phyloP scores from a whole-genome alignment of 23 red algal genomes.

The Gracilaria vermiculophylla region DNA sequence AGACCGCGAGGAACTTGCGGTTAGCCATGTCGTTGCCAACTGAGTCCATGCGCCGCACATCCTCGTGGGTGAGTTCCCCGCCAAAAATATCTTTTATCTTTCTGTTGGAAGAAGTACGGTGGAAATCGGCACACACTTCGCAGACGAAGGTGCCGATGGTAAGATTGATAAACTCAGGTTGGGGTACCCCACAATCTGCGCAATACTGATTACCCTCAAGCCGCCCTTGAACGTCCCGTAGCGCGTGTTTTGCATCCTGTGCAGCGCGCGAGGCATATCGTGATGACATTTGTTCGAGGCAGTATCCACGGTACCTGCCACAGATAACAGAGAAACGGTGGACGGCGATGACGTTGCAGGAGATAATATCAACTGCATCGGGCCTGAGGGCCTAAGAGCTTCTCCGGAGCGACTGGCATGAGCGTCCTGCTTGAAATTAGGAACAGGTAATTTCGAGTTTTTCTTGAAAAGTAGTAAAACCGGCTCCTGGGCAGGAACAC shows the following conservation, averaged over 20 bases:
- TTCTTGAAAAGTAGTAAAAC: too few species aligned
- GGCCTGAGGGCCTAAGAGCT: too few species aligned
- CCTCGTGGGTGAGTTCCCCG: conserved; percentile 50
- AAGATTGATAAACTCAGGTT: conserved; percentile 49
- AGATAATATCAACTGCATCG: neutral
- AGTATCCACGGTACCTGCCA: neutral
- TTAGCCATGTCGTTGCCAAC: conserved; percentile 58
- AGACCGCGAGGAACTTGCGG: conserved; percentile 58
- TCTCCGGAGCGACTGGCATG: too few species aligned
- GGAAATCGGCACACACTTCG: conserved; percentile 34
- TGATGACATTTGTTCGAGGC: conserved; percentile 9
- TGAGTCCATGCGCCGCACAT: conserved; percentile 45
- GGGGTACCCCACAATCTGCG: conserved; percentile 34
- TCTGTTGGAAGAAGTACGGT: conserved; percentile 53
- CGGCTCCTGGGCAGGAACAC: too few species aligned
- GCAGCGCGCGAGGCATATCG: conserved; percentile 28
- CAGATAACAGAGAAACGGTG: neutral
- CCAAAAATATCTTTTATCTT: conserved; percentile 46
- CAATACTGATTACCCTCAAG: conserved; percentile 51
- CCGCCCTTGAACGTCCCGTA: conserved; percentile 35
- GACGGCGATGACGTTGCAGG: neutral
- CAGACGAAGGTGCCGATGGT: conserved; percentile 63
- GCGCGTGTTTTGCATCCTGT: conserved; percentile 23
- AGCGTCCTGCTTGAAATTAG: too few species aligned
- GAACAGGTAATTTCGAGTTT: too few species aligned